A percentile compares a stretch with the other conserved stretches of the same genome.
phyloP scores from a whole-genome alignment of 768 basidiomycete genomes.

The Hericium rajendrae region DNA sequence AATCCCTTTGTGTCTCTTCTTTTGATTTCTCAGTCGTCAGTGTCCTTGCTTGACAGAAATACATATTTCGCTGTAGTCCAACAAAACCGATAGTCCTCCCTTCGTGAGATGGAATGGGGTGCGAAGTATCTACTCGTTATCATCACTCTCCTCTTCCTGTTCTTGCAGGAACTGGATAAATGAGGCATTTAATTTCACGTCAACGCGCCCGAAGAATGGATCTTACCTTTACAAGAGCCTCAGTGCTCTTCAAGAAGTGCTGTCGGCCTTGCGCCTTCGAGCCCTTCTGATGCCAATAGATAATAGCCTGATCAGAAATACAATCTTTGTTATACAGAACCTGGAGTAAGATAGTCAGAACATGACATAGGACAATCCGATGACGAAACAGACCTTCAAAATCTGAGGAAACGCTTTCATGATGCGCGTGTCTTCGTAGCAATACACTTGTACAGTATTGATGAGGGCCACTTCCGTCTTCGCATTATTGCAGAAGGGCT shows the following conservation, averaged over 20 bases:
- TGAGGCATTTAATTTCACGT: neutral
- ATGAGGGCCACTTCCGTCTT: slow-evolving; percentile 92
- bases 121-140: slow-evolving; percentile 42
- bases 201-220: neutral
- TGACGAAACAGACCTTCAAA: slow-evolving; percentile 52
- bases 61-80: no score
- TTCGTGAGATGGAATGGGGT: no score
- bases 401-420: slow-evolving; percentile 94
- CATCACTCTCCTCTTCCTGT: slow-evolving; percentile 74
- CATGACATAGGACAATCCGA: neutral
- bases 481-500: slow-evolving; percentile 80
- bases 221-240: slow-evolving; percentile 78
- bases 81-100: no score
- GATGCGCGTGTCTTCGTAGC: slow-evolving; percentile 92
- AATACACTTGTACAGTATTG: slow-evolving; percentile 91
- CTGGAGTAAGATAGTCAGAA: slow-evolving; percentile 26
- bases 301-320: slow-evolving; percentile 90
- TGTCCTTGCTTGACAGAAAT: no score
- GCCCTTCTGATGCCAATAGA: slow-evolving; percentile 98
- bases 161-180: slow-evolving; percentile 73
- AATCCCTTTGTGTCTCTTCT: no score
- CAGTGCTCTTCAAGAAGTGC: slow-evolving; percentile 86
- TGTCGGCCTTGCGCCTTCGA: slow-evolving; percentile 92
- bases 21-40: no score
- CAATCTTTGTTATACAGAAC: slow-evolving; percentile 95